Percentiles rank a stretch among this genome's conserved stretches.
Conservation (phyloP, 2,329 filamentous ascomycete genomes). For the Fusarium torulosum region DNA sequence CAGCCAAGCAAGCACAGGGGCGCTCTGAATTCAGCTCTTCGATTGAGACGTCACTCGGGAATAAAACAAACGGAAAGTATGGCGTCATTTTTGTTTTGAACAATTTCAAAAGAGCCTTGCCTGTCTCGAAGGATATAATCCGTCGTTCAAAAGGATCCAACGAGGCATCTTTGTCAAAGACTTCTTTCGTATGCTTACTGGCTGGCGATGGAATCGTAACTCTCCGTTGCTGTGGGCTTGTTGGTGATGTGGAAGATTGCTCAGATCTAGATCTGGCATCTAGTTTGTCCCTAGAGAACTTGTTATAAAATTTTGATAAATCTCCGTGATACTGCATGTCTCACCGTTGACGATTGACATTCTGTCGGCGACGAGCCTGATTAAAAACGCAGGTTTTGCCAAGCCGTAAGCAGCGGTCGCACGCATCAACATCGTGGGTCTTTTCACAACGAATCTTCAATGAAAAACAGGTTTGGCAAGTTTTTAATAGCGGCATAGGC, state of each 20-base stretch:
- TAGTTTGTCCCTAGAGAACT: neutral
- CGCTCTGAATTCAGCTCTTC: conserved; percentile 31
- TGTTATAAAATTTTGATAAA: no score
- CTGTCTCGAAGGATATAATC: conserved; percentile 33
- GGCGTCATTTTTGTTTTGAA: conserved; percentile 43
- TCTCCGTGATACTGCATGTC: no score
- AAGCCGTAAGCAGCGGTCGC: conserved; percentile 52
- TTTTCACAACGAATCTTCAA: conserved; percentile 52
- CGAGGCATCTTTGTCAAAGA: conserved; percentile 17
- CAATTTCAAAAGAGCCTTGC: conserved; percentile 24
- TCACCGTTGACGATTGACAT: conserved; percentile 29
- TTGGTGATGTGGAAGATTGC: conserved; percentile 27
- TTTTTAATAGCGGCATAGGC: conserved; percentile 37
- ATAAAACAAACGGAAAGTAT: conserved; percentile 50
- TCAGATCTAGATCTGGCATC: neutral
- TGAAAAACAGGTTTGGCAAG: conserved; percentile 51
- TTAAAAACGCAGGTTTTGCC: conserved; percentile 51
- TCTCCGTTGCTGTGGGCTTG: neutral
- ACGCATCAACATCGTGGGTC: conserved; percentile 48
- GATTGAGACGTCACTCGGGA: conserved; percentile 27
- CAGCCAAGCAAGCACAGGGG: conserved; percentile 47
- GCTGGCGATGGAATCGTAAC: neutral
- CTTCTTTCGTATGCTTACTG: neutral
- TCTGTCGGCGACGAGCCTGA: conserved; percentile 45
- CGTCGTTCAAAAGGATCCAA: conserved; percentile 43